Evolutionary conservation across 176 grass and related monocot genomes (phyloP), one percentile per base, ranked within the genome.

Genomic region (Panicum miliaceum): DNA sequence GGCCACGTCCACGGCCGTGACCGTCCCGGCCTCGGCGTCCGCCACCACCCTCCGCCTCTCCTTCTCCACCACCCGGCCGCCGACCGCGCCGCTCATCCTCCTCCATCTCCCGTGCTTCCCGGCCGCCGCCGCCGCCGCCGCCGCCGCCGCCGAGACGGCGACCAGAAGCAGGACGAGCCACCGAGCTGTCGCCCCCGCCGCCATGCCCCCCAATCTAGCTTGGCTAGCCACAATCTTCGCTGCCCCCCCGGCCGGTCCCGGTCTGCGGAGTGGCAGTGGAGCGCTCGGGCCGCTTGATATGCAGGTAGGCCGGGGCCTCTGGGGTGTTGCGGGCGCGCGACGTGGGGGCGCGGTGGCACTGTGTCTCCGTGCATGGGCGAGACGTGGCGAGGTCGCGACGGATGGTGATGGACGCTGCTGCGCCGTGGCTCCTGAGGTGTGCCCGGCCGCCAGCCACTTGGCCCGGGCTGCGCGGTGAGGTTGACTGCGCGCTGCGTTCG

Each of bases 1-100:
- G 26, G 84, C 86, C 36, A 96, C 91, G 60, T 96, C 89, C 42
- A 87, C 63, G 52, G 91, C 89, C 20, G 88, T 89, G 32, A 99
- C 89, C 64, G 32, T 47, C 23, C 96, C 96, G 2, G 89, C 92
- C 36, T 96, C 86, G 27, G 90, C 79, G 20, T 46, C 27, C 2
- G 57, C 80, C 13, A 96, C 67, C 26, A 79, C 58, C 77, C 77
- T 73, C 87, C 96, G 85, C 48, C 56, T 73, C 89, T 95, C 96
- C 65, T 87, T 90, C 75, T 73, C 53, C 77, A 98, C 89, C 34
- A 94, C 82, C 23, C 78, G 87, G 0, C 71, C 75, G 2, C 86
- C 61, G 8, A 35, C 43, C 0, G 19, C 23, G 6, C 51, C 37
- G 75, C 81, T n/a, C 48, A 14, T 32, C 29, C 29, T 10, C 81